These are phyloP conservation scores for Laetiporus sulphureus DNA, from an alignment of 1,284 basidiomycete species.

Conservation along the genomic window DNA sequence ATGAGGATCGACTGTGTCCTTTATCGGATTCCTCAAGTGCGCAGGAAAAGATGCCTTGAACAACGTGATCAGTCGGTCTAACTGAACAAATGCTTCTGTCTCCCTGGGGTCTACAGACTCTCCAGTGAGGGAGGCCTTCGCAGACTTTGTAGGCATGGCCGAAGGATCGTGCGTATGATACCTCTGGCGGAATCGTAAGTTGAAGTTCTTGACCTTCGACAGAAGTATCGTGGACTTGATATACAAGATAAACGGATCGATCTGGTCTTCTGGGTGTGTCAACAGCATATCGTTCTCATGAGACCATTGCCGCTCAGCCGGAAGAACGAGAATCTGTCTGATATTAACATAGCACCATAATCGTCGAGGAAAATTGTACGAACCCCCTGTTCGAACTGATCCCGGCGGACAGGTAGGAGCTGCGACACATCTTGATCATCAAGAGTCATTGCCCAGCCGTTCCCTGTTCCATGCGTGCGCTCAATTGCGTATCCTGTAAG, in stretches of 20 bases:
- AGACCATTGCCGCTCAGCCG: constrained; percentile 62
- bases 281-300: constrained; percentile 53
- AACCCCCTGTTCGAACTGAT: constrained; percentile 57
- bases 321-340: constrained; percentile 41
- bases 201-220: constrained; percentile 67
- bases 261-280: constrained; percentile 53
- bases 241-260: constrained; percentile 70
- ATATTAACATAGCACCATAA: background rate
- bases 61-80: constrained; percentile 50
- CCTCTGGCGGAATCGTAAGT: constrained; percentile 55
- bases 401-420: constrained; percentile 55
- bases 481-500: constrained; percentile 54
- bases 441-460: constrained; percentile 64
- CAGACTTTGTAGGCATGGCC: constrained; percentile 16
- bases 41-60: constrained; percentile 56
- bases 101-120: constrained; percentile 45
- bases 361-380: no score
- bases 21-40: constrained; percentile 45
- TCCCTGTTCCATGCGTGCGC: constrained; percentile 56
- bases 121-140: constrained; percentile 6
- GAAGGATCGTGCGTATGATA: constrained; percentile 49
- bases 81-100: constrained; percentile 56
- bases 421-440: constrained; percentile 70
- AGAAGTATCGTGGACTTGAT: constrained; percentile 64
- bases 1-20: constrained; percentile 55